Evolutionary conservation across 129 eudicot species (phyloP).

Genomic region (Gnaphalium uliginosum): DNA sequence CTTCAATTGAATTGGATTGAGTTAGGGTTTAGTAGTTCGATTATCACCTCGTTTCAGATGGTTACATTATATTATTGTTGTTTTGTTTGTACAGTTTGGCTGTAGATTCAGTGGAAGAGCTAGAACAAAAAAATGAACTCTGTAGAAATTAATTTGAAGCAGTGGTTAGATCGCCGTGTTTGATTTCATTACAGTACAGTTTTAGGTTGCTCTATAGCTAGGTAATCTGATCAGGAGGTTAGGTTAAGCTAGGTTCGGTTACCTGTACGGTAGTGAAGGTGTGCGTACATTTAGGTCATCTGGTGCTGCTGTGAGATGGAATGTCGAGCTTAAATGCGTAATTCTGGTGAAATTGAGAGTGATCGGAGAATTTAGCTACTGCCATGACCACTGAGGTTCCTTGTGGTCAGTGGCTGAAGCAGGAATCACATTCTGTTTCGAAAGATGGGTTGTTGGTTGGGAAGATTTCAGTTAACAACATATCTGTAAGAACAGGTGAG

Average conservation of each 20-base stretch:
- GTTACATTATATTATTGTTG: slow-evolving; percentile 6
- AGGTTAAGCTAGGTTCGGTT: slow-evolving; percentile 13
- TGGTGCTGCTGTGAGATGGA: neutral
- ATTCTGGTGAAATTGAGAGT: slow-evolving; percentile 23
- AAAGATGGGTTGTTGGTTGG: slow-evolving; percentile 29
- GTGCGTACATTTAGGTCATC: neutral
- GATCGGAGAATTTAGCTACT: slow-evolving; percentile 33
- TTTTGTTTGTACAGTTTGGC: slow-evolving; percentile 26
- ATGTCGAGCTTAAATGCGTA: slow-evolving; percentile 5
- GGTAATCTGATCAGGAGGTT: slow-evolving; percentile 2
- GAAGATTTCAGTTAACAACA: slow-evolving; percentile 36
- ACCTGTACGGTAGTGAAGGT: slow-evolving; percentile 11
- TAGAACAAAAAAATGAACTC: neutral
- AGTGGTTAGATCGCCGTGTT: neutral
- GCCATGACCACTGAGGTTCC: slow-evolving; percentile 47
- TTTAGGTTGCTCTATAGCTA: slow-evolving; percentile 9
- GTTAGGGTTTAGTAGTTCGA: neutral
- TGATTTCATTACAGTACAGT: neutral
- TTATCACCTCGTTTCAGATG: slow-evolving; percentile 15
- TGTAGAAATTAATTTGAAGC: neutral
- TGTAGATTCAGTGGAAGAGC: slow-evolving; percentile 11
- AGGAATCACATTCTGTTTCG: slow-evolving; percentile 28
- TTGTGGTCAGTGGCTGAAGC: slow-evolving; percentile 50
- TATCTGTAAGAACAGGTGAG: slow-evolving; percentile 69
- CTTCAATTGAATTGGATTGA: neutral